Conservation (phyloP, 768 basidiomycete genomes). For the Suillus fuscotomentosus region DNA sequence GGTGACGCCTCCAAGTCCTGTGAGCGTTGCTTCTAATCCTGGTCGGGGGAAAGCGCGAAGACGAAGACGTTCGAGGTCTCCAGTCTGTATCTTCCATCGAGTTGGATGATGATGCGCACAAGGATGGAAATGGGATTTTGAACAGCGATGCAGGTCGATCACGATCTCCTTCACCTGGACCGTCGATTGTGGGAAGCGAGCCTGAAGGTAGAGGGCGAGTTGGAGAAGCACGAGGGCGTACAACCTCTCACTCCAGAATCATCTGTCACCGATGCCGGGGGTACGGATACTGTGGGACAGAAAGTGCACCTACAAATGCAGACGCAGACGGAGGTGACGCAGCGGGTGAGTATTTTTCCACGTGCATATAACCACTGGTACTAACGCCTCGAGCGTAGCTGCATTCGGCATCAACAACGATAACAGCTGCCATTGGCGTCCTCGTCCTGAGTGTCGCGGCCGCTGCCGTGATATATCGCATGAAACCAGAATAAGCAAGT, state of each 20-base stretch:
- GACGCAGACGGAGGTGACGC: constrained; percentile 16
- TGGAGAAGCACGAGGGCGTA: constrained; percentile 12
- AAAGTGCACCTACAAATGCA: neutral
- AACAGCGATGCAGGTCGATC: constrained; percentile 16
- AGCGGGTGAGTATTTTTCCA: constrained; percentile 23
- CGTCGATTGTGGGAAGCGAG: constrained; percentile 29
- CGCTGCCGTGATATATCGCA: constrained; percentile 72
- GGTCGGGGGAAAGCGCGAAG: constrained; percentile 37
- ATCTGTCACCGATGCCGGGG: constrained; percentile 26
- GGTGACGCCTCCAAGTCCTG: constrained; percentile 75
- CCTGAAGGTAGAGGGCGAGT: constrained; percentile 23
- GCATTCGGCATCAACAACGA: constrained; percentile 24
- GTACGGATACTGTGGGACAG: neutral
- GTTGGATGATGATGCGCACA: constrained; percentile 28
- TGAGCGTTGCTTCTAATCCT: constrained; percentile 68
- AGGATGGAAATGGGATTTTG: constrained; percentile 9
- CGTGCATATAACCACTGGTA: constrained; percentile 2
- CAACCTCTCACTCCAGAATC: constrained; percentile 31
- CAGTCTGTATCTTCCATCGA: constrained; percentile 33
- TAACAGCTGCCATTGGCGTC: constrained; percentile 60
- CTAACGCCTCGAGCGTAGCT: constrained; percentile 20
- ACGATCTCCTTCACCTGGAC: constrained; percentile 25
- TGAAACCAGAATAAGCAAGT: constrained; percentile 42
- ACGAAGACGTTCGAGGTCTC: constrained; percentile 40
- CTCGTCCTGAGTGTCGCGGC: constrained; percentile 66